Evolutionary conservation across 2,329 filamentous ascomycete species (phyloP).

Genomic region (Beauveria asiatica): DNA sequence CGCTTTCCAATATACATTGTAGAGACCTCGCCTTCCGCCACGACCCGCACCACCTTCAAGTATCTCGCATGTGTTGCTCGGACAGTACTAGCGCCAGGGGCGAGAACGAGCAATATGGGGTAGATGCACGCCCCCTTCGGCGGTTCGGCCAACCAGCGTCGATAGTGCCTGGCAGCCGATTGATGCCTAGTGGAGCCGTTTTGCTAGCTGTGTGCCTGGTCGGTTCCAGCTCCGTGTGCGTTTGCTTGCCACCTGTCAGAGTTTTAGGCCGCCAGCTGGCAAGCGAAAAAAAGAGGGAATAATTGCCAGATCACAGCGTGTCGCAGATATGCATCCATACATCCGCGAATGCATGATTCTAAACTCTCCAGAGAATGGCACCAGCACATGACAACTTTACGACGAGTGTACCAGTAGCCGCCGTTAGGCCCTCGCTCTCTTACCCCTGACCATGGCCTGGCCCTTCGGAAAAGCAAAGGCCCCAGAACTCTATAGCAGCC

Average conservation of each 20-base stretch:
- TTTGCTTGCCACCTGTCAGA: background rate
- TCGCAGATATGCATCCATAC: background rate
- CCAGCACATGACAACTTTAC: background rate
- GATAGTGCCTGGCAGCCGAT: background rate
- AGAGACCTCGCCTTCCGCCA: background rate
- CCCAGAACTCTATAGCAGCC: background rate
- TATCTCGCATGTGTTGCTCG: background rate
- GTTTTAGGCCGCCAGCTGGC: background rate
- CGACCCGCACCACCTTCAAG: background rate
- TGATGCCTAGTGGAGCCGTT: background rate
- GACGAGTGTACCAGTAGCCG: background rate
- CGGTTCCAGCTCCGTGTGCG: background rate
- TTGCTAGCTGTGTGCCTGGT: background rate
- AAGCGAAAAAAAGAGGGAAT: background rate
- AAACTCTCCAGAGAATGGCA: background rate
- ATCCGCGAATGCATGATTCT: background rate
- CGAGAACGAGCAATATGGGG: conserved; percentile 5
- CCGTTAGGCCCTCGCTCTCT: background rate
- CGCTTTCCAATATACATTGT: background rate
- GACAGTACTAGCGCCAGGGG: conserved; percentile 12
- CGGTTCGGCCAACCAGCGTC: background rate
- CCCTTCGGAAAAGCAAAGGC: background rate
- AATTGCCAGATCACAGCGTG: background rate
- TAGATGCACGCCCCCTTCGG: conserved; percentile 1
- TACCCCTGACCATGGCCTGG: background rate